Evolutionary conservation across 495 filamentous ascomycete species (phyloP), one percentile per base, ranked within the genome.

Genomic region (Daldinia bambusicola): DNA sequence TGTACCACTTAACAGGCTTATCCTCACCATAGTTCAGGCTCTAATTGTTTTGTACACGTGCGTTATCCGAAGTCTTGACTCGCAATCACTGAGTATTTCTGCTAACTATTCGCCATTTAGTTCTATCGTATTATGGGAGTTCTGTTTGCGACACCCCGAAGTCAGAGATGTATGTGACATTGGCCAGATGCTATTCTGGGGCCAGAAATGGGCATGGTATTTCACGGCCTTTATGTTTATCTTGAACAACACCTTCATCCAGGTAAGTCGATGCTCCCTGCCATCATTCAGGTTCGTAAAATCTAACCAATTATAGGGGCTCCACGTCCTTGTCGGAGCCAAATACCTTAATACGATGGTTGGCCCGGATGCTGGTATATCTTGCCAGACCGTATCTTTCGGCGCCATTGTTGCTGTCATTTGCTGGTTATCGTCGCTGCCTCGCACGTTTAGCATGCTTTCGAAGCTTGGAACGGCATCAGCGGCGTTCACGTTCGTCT

Each of bases 161-260:
- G 87, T 95, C 40, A 89, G 91, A 69, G 93, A 97, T 81, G 92
- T 97, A 18, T 97, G 93, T 74, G 93, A 97, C 76, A 92, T 97
- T 74, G 93, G 93, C 14, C 92, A 95, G 78, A 91, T 92, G 85
- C 83, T 97, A 9, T 95, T 94, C 81, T 94, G 89, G 87, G 86
- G 88, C 69, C 88, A 90, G 74, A 87, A 85, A 66, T 89, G 88
- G 83, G 93, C 89, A 0, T 97, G 92, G 91, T 97, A 90, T 79
- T 82, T 87, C 43, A 97, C 93, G 0, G 93, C 92, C 2, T 81
- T 91, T 71, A 95, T 96, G 93, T 97, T 97, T 79, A 78, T 97
- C 32, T 77, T 95, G 66, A 97, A 97, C 84, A 97, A 97, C 71
- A 97, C 92, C 10, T 94, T 95, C 78, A 93, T 95, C 68, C 89